Evolutionary conservation across 192 early-diverging fungal species (phyloP).

Genomic region (Geosiphon pyriformis): DNA sequence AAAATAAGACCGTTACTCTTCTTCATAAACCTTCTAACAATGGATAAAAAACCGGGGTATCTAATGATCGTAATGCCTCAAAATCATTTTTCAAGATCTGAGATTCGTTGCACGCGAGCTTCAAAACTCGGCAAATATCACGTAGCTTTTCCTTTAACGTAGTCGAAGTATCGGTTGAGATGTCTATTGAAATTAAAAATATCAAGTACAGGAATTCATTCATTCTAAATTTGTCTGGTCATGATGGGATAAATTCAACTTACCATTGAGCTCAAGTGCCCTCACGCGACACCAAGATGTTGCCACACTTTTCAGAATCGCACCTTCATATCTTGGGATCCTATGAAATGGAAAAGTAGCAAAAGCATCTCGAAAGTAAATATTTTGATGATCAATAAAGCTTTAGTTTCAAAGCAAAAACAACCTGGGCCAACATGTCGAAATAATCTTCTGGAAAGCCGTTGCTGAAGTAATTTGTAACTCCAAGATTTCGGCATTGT

Average conservation of each 20-base stretch:
- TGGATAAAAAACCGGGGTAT: not conserved
- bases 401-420: not conserved
- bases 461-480: conserved; percentile 11
- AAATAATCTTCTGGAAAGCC: conserved; percentile 10
- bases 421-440: conserved; percentile 22
- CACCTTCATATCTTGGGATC: conserved; percentile 9
- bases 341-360: not conserved
- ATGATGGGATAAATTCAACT: not conserved
- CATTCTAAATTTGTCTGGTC: not conserved
- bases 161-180: not conserved
- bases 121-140: conserved; percentile 9
- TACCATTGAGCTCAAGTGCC: not conserved
- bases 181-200: not conserved
- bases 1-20: no score
- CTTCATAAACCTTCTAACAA: no score
- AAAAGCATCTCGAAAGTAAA: not conserved
- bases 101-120: not conserved
- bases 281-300: conserved; percentile 5
- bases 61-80: not conserved
- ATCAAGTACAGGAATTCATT: not conserved
- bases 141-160: not conserved
- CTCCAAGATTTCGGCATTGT: conserved; percentile 3
- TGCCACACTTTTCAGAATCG: conserved; percentile 6
- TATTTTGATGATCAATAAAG: not conserved
- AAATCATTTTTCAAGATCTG: not conserved